Evolutionary conservation across 345 rosid genomes (phyloP), one percentile per base, ranked within the genome.

Genomic region (Salix caprea): DNA sequence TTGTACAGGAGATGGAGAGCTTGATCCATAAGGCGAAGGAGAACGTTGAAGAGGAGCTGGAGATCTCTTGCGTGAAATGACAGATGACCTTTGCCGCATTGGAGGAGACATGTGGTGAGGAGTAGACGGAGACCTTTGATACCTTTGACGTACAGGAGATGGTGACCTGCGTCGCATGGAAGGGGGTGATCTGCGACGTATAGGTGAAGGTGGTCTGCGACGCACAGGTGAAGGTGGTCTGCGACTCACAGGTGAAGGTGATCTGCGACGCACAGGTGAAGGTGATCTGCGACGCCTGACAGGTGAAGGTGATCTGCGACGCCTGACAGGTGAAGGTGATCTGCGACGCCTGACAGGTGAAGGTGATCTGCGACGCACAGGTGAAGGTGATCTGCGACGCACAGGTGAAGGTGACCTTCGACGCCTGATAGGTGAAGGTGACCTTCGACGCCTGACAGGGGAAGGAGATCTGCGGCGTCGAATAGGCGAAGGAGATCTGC

Each of bases 1-100:
- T 2, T 56, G 86, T 58, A 73, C 74, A 72, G 89, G 85, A 74
- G 96, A 85, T 30, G 87, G 80, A 75, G 91, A 91, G 66, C 85
- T 84, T 7, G 85, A 86, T 40, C 46, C 81, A 56, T 65, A 40
- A 64, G 74, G 84, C 24, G 86, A 85, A 34, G 75, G 76, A 78
- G 92, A 90, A 75, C 84, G 85, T 69, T 74, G 82, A 26, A 11
- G 79, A 30, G 89, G 74, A 76, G 86, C 77, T 61, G 84, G 80
- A 19, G 89, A 84, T 75, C 86, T 91, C 85, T 76, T 72, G 65
- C 42, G 82, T 13, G 76, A 60, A 71, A 82, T 73, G 32, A 68
- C 11, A 58, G 92, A 86, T 62, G 94, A 85, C 50, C 81, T 81
- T 4, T 30, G 72, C 23, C 60, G 73, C 18, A 18, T 9, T 7